Evolutionary conservation across 2,329 filamentous ascomycete genomes (phyloP).

Genomic region (Capronia americana): DNA sequence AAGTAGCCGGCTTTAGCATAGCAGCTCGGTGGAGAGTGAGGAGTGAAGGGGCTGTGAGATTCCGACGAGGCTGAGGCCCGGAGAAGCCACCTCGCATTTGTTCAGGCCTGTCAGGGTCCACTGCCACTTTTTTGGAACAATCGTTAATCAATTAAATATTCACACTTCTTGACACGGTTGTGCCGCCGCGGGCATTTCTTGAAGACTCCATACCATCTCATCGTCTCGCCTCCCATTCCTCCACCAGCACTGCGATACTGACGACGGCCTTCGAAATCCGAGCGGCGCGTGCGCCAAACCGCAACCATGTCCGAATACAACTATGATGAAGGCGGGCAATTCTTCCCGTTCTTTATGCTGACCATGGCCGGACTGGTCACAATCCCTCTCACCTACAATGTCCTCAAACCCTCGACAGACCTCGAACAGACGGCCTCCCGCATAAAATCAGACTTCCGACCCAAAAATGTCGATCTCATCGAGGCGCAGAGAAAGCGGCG

Average conservation of each 20-base stretch:
- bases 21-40: background rate
- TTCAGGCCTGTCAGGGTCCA: conserved; percentile 4
- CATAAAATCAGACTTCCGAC: conserved; percentile 81
- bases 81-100: conserved; percentile 6
- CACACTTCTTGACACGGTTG: background rate
- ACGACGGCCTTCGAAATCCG: background rate
- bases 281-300: conserved; percentile 22
- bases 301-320: conserved; percentile 77
- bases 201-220: background rate
- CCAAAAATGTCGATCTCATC: conserved; percentile 82
- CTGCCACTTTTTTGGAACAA: conserved; percentile 1
- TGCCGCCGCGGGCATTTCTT: background rate
- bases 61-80: conserved; percentile 4
- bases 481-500: conserved; percentile 82
- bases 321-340: conserved; percentile 97
- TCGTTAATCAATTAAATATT: background rate
- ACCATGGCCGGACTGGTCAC: conserved; percentile 88
- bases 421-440: conserved; percentile 80
- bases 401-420: conserved; percentile 72
- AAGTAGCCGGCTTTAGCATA: background rate
- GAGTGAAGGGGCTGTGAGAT: background rate
- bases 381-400: conserved; percentile 84
- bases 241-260: background rate
- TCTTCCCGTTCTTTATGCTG: conserved; percentile 98
- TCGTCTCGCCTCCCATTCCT: background rate